These are phyloP conservation scores for Endotrypanum monterogeii DNA, from an alignment of 208 protist genomes.

Conservation along the genomic window DNA sequence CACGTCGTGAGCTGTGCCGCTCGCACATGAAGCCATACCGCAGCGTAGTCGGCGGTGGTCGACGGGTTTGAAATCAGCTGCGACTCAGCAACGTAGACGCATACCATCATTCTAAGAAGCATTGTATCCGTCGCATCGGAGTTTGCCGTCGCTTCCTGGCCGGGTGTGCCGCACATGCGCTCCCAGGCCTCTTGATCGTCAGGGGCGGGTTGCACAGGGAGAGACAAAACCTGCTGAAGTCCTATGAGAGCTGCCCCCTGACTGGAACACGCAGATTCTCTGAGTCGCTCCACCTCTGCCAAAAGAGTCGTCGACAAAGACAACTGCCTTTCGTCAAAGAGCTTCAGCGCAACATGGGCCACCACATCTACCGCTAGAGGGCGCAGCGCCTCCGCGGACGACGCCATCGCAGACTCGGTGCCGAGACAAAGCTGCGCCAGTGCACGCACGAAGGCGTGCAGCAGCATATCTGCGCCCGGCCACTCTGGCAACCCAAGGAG, in stretches of 20 bases:
- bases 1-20: slow-evolving; percentile 63
- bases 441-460: slow-evolving; percentile 50
- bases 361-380: slow-evolving; percentile 66
- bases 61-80: slow-evolving; percentile 23
- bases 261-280: slow-evolving; percentile 4
- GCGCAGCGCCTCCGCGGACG: slow-evolving; percentile 33
- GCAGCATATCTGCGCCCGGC: slow-evolving; percentile 71
- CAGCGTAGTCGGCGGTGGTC: slow-evolving; percentile 33
- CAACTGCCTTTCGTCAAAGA: slow-evolving; percentile 38
- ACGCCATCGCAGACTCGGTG: slow-evolving; percentile 4
- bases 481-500: slow-evolving; percentile 74
- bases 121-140: not conserved
- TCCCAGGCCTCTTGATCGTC: slow-evolving; percentile 20
- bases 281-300: slow-evolving; percentile 25
- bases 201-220: not conserved
- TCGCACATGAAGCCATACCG: slow-evolving; percentile 55
- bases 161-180: slow-evolving; percentile 4
- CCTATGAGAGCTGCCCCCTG: slow-evolving; percentile 4
- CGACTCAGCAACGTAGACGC: slow-evolving; percentile 45
- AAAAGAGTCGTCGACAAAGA: slow-evolving; percentile 20
- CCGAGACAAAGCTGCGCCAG: slow-evolving; percentile 42
- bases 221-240: slow-evolving; percentile 10
- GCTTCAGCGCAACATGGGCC: slow-evolving; percentile 52
- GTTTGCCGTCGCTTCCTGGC: not conserved
- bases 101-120: slow-evolving; percentile 12